A percentile compares a stretch with the other conserved stretches of the same genome.
Conservation (phyloP, 805 yeast species). For the Starmerella floricola region DNA sequence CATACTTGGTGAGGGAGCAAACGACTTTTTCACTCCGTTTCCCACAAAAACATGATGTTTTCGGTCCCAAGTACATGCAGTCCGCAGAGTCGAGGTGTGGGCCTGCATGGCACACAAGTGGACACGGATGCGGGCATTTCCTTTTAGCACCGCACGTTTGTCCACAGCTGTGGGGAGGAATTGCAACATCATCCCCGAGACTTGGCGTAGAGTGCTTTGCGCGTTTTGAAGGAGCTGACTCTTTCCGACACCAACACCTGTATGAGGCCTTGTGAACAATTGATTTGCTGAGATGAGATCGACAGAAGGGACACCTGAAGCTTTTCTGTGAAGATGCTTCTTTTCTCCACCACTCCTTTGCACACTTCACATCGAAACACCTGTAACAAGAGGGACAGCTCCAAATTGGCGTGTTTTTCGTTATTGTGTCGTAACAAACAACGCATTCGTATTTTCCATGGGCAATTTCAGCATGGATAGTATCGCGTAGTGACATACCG, state of each 20-base stretch:
- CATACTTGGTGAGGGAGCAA: constrained; percentile 16
- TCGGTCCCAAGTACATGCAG: constrained; percentile 21
- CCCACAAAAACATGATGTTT: constrained; percentile 20
- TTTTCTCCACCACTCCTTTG: constrained; percentile 71
- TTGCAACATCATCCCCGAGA: constrained; percentile 22
- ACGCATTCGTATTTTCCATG: constrained; percentile 70
- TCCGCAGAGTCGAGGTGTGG: constrained; percentile 16
- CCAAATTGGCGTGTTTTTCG: constrained; percentile 57
- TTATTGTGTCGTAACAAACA: constrained; percentile 78
- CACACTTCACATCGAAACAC: constrained; percentile 77
- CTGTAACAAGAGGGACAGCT: constrained; percentile 66
- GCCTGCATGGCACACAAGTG: constrained; percentile 23
- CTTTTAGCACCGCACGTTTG: constrained; percentile 22
- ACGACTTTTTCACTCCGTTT: constrained; percentile 5
- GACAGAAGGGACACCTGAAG: not conserved
- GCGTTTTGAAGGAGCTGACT: not conserved
- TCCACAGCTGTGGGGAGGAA: constrained; percentile 24
- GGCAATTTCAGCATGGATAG: constrained; percentile 40
- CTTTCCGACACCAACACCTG: constrained; percentile 2
- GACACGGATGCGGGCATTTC: constrained; percentile 24
- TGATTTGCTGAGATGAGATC: not conserved
- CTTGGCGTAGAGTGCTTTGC: no score
- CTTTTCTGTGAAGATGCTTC: constrained; percentile 34
- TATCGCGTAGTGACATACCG: constrained; percentile 8
- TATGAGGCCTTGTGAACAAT: not conserved